Evolutionary conservation across 2,329 filamentous ascomycete species (phyloP).

Genomic region (Epichloe uncinata): DNA sequence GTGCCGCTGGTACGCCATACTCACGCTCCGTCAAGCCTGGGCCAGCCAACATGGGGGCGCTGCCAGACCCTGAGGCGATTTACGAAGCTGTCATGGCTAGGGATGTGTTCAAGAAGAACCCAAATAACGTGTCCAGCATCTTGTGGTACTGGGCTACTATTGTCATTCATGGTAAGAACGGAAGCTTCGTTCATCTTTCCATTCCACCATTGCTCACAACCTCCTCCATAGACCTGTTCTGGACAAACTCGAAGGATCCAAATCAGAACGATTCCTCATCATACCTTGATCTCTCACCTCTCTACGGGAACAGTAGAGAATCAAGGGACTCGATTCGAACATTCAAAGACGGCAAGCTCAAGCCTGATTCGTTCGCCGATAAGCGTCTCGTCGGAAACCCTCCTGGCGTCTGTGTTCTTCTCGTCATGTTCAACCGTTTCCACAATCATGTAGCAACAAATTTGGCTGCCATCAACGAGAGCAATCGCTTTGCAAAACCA

Average conservation of each 20-base stretch:
- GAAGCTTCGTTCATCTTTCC: neutral
- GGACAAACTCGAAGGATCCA: slow-evolving; percentile 48
- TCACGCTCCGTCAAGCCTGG: slow-evolving; percentile 49
- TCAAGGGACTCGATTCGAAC: slow-evolving; percentile 56
- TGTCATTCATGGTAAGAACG: slow-evolving; percentile 49
- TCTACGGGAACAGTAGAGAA: slow-evolving; percentile 56
- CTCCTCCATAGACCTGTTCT: slow-evolving; percentile 43
- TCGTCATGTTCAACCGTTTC: slow-evolving; percentile 73
- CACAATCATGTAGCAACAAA: slow-evolving; percentile 79
- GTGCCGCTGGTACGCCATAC: slow-evolving; percentile 54
- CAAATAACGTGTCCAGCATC: slow-evolving; percentile 59
- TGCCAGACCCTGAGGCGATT: slow-evolving; percentile 52
- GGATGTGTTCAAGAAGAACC: slow-evolving; percentile 40
- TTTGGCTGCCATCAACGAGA: slow-evolving; percentile 75
- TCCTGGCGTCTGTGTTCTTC: slow-evolving; percentile 54
- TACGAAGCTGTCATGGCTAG: slow-evolving; percentile 49
- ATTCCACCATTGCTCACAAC: neutral
- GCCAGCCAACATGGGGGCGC: slow-evolving; percentile 44
- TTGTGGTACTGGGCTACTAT: slow-evolving; percentile 63
- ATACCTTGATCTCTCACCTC: slow-evolving; percentile 57
- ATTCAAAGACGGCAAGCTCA: slow-evolving; percentile 57
- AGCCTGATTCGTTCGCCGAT: slow-evolving; percentile 60
- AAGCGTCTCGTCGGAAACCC: slow-evolving; percentile 58
- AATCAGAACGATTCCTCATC: slow-evolving; percentile 54
- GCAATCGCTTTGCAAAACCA: slow-evolving; percentile 61